Base-by-base conservation (phyloP, 164 flowering plant species). In the Amborella trichopoda region DNA sequence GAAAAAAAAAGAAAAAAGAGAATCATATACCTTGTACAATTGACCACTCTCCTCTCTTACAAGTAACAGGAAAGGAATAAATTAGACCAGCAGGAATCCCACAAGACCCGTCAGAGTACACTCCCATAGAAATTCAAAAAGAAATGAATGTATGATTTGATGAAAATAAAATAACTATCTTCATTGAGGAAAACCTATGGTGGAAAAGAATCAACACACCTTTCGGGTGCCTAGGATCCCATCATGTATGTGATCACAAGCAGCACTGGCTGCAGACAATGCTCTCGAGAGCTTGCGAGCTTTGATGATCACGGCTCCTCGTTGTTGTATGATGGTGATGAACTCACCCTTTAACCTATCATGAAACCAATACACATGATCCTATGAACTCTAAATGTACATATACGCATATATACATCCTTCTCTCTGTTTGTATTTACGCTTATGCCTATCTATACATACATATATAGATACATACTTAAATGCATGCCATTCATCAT, bases 61-160 rank as follows among this genome's bases (percentile, higher is more conserved):
- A 81, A 26, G 89, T 83, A 22, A 90, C 91, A 0, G 97, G 97
- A 48, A 90, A 90, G 12, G 97, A 90, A 65, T 90, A 86, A 46
- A 85, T 57, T 41, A 90, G 68, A 20, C 89, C 94, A 19, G 76
- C 51, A 37, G 61, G 82, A 18, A 86, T 69, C 10, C 77, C 80
- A 45, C 86, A 90, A 33, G 95, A 90, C 0, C 97, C 97, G 69
- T 86, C 94, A 44, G 95, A 81, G 59, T 55, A 79, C 14, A 85
- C 91, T 50, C 95, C 95, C 97, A 90, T 85, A 8, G 95, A 90
- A 11, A 81, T 30, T 8, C 1, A 30, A 14, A 0, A 14, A 30
- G 0, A 30, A 8, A 30, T 30, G 9, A 8, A 30, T 8, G 34
- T 30, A 8, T 30, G 6, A 4, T 38, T 5, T 16, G 16, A 16